Base-by-base conservation (phyloP, 2,329 filamentous ascomycete genomes). In the Tricladium varicosporioides region DNA sequence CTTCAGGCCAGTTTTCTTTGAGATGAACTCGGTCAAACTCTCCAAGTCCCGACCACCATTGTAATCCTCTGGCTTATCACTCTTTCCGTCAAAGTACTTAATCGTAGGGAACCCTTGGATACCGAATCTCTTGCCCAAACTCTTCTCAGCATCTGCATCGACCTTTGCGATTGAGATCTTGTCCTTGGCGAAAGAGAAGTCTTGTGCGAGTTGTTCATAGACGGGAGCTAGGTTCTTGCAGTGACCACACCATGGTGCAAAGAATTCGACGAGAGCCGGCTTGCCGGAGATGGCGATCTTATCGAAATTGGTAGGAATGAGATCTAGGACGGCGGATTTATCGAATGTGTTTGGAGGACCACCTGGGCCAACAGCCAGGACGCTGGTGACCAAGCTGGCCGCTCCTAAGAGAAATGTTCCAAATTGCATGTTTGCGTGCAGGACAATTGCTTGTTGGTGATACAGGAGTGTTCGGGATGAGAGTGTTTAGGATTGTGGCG, bases 21-120 rank as follows among this genome's bases (percentile, higher is more conserved):
- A 80, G 60, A 99, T 85, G 74, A 94, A 99, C 48, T 81, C 80
- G 53, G 80, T 81, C 75, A 99, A 77, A 72, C 88, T 91, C 67
- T 97, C 94, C 22, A 99, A 73, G 73, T 97, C 93, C 56, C 94
- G 85, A 32, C 90, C 92, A 59, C 90, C 87, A 59, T 83, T 88
- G 79, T 97, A 99, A 60, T 97, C 92, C 62, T 82, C 78, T 0
- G 93, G 92, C 70, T 83, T 87, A 59, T 91, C 86, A 72, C 88
- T 93, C 82, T 95, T 95, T 66, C 94, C 94, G 75, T 97, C 92
- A 70, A 99, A 99, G 82, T 85, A 99, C 77, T 99, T 99, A 70
- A 99, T 78, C 0, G 94, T 99, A 16, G 94, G 94, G 80, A 97
- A 99, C 16, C 95, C 95, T 75, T 94, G 88, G 49, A 99, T 83